A percentile compares a stretch with the other conserved stretches of the same genome.
phyloP scores from a whole-genome alignment of 2,329 filamentous ascomycete genomes.

The Aschersonia sp. region DNA sequence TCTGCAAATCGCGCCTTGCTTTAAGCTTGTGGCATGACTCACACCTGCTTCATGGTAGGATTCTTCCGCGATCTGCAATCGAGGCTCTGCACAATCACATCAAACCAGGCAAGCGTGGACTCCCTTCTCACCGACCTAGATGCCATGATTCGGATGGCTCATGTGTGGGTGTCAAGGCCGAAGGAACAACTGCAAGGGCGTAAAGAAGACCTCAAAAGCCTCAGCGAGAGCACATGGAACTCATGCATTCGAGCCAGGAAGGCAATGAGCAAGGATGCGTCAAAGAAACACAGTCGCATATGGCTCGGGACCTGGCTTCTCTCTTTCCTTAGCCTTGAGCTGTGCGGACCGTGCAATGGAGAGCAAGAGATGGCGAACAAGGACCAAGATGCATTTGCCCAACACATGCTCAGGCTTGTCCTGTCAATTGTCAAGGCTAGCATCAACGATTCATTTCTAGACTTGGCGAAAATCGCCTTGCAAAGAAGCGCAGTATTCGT shows the following conservation, averaged over 20 bases:
- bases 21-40: neutral
- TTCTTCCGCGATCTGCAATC: conserved; percentile 13
- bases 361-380: conserved; percentile 11
- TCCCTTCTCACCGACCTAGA: conserved; percentile 15
- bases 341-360: conserved; percentile 26
- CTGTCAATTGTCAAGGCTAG: conserved; percentile 46
- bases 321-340: conserved; percentile 54
- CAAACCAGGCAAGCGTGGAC: conserved; percentile 26
- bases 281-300: conserved; percentile 12
- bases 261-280: conserved; percentile 7
- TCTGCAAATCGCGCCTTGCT: neutral
- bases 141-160: conserved; percentile 11
- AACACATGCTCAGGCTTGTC: conserved; percentile 51
- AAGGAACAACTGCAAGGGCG: neutral
- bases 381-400: conserved; percentile 16
- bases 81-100: conserved; percentile 6
- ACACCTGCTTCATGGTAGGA: conserved; percentile 8
- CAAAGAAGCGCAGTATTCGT: conserved; percentile 38
- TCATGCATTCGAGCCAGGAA: conserved; percentile 37
- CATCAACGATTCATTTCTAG: conserved; percentile 37
- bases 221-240: conserved; percentile 54
- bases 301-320: conserved; percentile 32
- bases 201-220: neutral
- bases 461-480: conserved; percentile 45
- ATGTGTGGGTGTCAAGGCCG: conserved; percentile 2